Percentiles rank a stretch among this genome's conserved stretches.
Conservation (phyloP, 1,284 basidiomycete species). For the Sphaerobolus stellatus region DNA sequence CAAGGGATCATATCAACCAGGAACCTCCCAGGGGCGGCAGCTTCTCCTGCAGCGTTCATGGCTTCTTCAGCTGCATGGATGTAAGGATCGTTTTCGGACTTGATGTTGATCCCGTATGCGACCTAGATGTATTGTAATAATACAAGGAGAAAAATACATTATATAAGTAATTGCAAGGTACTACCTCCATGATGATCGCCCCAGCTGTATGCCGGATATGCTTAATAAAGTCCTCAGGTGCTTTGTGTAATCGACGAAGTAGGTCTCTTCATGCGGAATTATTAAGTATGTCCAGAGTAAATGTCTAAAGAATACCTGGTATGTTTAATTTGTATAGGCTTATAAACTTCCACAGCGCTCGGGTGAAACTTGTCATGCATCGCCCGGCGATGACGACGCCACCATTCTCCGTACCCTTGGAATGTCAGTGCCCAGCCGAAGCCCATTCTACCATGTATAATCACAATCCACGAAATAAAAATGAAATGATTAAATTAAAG, state of each 20-base stretch:
- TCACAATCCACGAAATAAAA: neutral
- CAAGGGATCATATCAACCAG: conserved; percentile 21
- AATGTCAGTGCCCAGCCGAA: neutral
- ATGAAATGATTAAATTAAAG: neutral
- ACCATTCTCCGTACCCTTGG: conserved; percentile 28
- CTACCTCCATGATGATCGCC: conserved; percentile 12
- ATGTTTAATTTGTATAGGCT: conserved; percentile 23
- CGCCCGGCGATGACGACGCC: conserved; percentile 28
- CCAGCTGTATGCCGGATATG: conserved; percentile 28
- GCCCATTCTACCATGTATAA: neutral
- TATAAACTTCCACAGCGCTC: conserved; percentile 17
- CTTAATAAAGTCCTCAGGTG: conserved; percentile 30
- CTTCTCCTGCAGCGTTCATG: conserved; percentile 4
- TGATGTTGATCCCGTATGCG: conserved; percentile 4
- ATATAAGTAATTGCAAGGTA: too few relatives aligned
- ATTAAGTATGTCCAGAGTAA: neutral
- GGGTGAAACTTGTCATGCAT: conserved; percentile 32
- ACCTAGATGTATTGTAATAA: too few relatives aligned
- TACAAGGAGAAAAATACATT: too few relatives aligned
- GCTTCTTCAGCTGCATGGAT: conserved; percentile 15
- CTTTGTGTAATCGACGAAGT: conserved; percentile 30
- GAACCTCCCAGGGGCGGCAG: conserved; percentile 12
- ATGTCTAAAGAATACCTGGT: conserved; percentile 13
- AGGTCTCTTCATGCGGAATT: conserved; percentile 13
- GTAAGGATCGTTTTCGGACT: conserved; percentile 1